Percentiles rank a stretch among this genome's conserved stretches.
Evolutionary conservation across 768 basidiomycete species (phyloP).

Genomic region (Tricholoma terreum): DNA sequence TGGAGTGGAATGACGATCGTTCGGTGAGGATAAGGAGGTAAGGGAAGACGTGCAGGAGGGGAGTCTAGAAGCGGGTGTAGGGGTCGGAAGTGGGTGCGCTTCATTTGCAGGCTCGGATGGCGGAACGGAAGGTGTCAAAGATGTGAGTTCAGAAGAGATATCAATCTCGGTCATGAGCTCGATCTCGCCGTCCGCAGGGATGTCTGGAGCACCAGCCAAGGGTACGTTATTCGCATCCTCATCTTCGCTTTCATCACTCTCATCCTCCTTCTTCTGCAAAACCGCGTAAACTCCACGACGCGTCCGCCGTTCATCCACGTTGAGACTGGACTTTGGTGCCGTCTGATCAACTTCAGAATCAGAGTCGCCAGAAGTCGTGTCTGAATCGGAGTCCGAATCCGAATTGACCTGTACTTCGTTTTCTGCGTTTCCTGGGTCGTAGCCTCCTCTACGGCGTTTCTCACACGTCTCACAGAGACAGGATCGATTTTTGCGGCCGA

Average conservation of each 20-base stretch:
- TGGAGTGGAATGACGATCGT: constrained; percentile 29
- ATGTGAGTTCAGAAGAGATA: constrained; percentile 43
- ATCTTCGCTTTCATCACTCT: constrained; percentile 61
- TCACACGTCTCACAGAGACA: constrained; percentile 90
- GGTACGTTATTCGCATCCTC: constrained; percentile 47
- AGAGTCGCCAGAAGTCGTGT: constrained; percentile 35
- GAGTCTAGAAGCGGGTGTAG: constrained; percentile 28
- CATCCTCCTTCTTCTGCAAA: constrained; percentile 53
- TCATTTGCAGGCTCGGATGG: constrained; percentile 30
- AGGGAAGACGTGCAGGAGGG: constrained; percentile 40
- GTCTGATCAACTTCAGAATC: constrained; percentile 38
- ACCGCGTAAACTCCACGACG: constrained; percentile 81
- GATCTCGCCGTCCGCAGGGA: constrained; percentile 49
- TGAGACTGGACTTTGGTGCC: constrained; percentile 36
- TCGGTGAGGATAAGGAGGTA: constrained; percentile 39
- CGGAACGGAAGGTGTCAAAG: constrained; percentile 38
- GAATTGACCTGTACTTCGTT: constrained; percentile 42
- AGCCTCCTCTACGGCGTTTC: constrained; percentile 70
- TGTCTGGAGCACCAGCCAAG: constrained; percentile 43
- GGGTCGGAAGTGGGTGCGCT: constrained; percentile 29
- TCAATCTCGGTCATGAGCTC: constrained; percentile 52
- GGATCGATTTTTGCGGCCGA: constrained; percentile 66
- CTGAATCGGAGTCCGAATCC: constrained; percentile 47
- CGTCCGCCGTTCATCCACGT: constrained; percentile 78
- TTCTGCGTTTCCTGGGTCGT: constrained; percentile 57